Evolutionary conservation across 305 asterid genomes (phyloP), one percentile per base, ranked within the genome.

Genomic region (Rubia peregrina): DNA sequence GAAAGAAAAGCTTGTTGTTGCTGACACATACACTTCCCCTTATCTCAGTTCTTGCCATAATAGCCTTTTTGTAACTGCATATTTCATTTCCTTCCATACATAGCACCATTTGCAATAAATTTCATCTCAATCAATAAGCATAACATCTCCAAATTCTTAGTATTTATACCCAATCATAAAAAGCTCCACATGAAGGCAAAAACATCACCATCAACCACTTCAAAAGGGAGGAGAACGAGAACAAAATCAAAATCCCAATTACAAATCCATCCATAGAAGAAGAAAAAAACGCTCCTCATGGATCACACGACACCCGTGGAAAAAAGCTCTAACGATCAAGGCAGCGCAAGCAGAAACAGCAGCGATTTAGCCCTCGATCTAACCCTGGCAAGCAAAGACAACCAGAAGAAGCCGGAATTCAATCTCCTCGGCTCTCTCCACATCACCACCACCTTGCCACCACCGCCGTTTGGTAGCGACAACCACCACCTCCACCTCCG

Each of bases 291-390:
- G 0, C 13, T 5, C n/a, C 16, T 17, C 53, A 48, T 68, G 72
- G 64, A 75, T 22, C 53, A n/a, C 71, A 33, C 17, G 48, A 38
- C 40, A 41, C 19, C 9, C 26, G 33, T 19, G 43, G 43, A 33
- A 56, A 78, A 61, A n/a, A 46, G 61, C 75, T 17, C 66, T 17
- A 49, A 68, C 17, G 77, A 71, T 33, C 80, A 73, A 43, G 67
- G 71, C 42, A 30, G 33, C 33, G 76, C 42, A 2, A 5, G 17
- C 24, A 11, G 72, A 71, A 43, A 43, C 66, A 69, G 67, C 53
- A 55, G 73, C 68, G 30, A 75, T 68, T 82, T 85, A 30, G 75
- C 68, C 13, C 69, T 90, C 69, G 91, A 86, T 83, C 82, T 88
- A 61, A 82, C 68, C 74, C 88, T 89, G 65, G 69, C 87, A 0